Base-by-base conservation (phyloP, 768 basidiomycete genomes). In the Hypholoma fasciculare region DNA sequence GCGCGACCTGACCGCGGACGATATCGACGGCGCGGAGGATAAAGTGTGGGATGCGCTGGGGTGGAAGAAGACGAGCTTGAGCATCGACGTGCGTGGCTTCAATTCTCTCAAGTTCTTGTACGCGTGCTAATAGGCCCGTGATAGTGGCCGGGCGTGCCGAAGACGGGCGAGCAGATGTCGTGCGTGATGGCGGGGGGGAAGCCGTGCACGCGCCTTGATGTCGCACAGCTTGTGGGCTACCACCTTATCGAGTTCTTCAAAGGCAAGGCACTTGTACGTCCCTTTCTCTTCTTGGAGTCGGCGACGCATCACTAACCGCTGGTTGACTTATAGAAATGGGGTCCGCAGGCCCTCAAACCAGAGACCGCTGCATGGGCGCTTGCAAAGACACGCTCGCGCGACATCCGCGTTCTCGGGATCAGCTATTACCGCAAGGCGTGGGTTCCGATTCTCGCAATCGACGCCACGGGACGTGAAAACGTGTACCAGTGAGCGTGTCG, bases 401-500 rank as follows among this genome's bases (percentile, higher is more conserved):
- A 63, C 34, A 54, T 71, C 16, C 63, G 70, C 1, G 58, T 71
- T 1, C 50, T 71, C 12, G 68, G 59, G 2, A 26, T 70, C 26
- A 69, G 67, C 36, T 70, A 69, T 50, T 71, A 71, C 30, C 36
- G 52, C 1, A 60, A 60, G 3, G 56, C 57, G 11, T 70, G 70
- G 70, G 63, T 70, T 11, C 70, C 67, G 5, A 57, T 69, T 5
- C 54, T 69, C 13, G 67, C 64, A 26, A 23, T 57, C 8, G 58
- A 62, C 48, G 56, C 19, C 37, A 49, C 40, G 13, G 40, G 40
- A 7, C 30, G 30, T 9, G 30, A 34, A 34, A 9, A 34, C 30
- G 30, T 34, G 30, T 34, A 34, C 30, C 30, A 34, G 30, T 34
- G 30, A 34, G 30, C 30, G 9, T 34, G 30, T 7, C 30, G 30